Base-by-base conservation (phyloP, 2,329 filamentous ascomycete species). In the Pseudocercospora ulei region DNA sequence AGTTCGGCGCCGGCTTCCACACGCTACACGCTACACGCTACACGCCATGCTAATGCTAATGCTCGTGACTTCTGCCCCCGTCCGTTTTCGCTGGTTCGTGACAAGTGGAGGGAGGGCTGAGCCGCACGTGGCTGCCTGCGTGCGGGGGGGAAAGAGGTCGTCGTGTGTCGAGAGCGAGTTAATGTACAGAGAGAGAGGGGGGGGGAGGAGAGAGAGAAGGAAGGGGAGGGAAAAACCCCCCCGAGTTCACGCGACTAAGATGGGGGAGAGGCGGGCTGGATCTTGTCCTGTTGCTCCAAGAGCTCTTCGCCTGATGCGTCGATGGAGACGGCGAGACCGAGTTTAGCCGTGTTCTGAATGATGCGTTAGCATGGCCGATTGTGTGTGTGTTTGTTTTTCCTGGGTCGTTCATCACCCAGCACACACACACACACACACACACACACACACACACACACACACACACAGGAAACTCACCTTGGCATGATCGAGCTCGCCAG, bases 401-500 rank as follows among this genome's bases (percentile, higher is more conserved):
- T n/a, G n/a, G n/a, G n/a, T n/a, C n/a, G n/a, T n/a, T n/a, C n/a
- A n/a, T n/a, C n/a, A n/a, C n/a, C n/a, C n/a, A n/a, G n/a, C n/a
- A n/a, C n/a, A n/a, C n/a, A n/a, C n/a, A n/a, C n/a, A n/a, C n/a
- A n/a, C n/a, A n/a, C n/a, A n/a, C n/a, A n/a, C n/a, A n/a, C n/a
- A n/a, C n/a, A n/a, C n/a, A n/a, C n/a, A n/a, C n/a, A n/a, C n/a
- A n/a, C n/a, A n/a, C n/a, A n/a, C n/a, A n/a, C n/a, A n/a, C n/a
- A n/a, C n/a, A n/a, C n/a, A n/a, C n/a, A n/a, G n/a, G n/a, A n/a
- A n/a, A 71, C 83, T 63, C 75, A 95, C 90, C 71, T 87, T 87
- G 56, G 79, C 77, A 67, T 98, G 88, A 66, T 98, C 90, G 58
- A 98, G 84, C 62, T 96, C 90, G 52, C 87, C 88, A 39, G 87